Evolutionary conservation across 2,329 filamentous ascomycete species (phyloP).

Genomic region (Thelonectria rubi): DNA sequence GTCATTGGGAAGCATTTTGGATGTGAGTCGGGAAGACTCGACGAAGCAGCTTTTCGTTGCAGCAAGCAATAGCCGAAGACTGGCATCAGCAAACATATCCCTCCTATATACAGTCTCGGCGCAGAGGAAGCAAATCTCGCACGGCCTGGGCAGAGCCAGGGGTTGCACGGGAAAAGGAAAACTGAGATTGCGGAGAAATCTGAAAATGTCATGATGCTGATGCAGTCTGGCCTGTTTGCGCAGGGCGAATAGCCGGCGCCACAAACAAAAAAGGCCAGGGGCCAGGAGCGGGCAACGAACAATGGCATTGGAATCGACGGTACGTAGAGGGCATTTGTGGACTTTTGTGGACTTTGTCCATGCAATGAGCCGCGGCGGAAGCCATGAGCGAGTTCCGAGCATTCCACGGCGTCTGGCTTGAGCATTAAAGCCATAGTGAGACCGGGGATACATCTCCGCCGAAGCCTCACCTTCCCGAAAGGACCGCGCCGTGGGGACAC

Average conservation of each 20-base stretch:
- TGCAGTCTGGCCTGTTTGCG: conserved; percentile 34
- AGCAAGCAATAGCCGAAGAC: conserved; percentile 15
- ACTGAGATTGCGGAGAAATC: conserved; percentile 38
- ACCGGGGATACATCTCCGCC: conserved; percentile 20
- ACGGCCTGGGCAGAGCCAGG: conserved; percentile 30
- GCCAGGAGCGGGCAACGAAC: conserved; percentile 2
- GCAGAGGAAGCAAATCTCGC: conserved; percentile 34
- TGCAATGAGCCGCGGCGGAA: conserved; percentile 3
- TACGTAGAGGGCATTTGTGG: background rate
- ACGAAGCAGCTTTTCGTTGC: conserved; percentile 3
- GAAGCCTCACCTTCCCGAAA: conserved; percentile 15
- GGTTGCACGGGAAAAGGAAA: conserved; percentile 28
- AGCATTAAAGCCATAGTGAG: conserved; percentile 6
- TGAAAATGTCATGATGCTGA: conserved; percentile 32
- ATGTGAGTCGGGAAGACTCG: conserved; percentile 14
- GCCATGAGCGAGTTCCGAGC: conserved; percentile 11
- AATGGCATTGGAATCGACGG: background rate
- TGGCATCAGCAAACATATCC: background rate
- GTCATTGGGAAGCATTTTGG: background rate
- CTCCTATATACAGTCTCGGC: conserved; percentile 19
- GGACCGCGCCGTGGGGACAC: too few species aligned
- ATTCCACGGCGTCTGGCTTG: conserved; percentile 15
- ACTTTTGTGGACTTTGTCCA: background rate
- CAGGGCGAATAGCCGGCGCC: conserved; percentile 41
- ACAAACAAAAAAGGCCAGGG: conserved; percentile 27